Evolutionary conservation across 1,284 basidiomycete genomes (phyloP), one percentile per base, ranked within the genome.

Genomic region (Melanopsichium pennsylvanicum): DNA sequence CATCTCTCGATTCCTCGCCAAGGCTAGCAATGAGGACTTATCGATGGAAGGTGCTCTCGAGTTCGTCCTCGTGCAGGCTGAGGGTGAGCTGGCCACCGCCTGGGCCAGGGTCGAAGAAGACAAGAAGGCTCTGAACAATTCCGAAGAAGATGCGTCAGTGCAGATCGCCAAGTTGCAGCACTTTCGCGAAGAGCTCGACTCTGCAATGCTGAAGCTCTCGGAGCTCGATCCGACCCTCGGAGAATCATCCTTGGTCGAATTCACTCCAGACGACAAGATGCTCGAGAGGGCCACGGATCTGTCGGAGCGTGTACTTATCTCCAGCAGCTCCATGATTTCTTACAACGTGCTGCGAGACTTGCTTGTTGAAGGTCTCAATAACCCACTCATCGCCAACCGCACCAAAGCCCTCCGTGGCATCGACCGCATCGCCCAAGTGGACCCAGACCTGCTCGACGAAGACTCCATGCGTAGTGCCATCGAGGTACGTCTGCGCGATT

Each of bases 401-500:
- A 66, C 57, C 45, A 71, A 72, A 27, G 76, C 78, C 3, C 49
- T 80, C 3, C 70, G 78, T 2, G 75, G 59, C 10, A 51, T 80
- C 21, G 71, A 71, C 10, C 57, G 61, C 13, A 58, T 79, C 31
- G 60, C 63, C 8, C 52, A 61, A 29, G 62, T 76, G 0, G 71
- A 80, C 31, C 37, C 56, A 0, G 46, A 61, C 12, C 39, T 80
- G 35, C 67, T 79, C 7, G 55, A 70, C 15, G 60, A 70, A 36
- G 45, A 35, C 6, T 22, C 38, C 5, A 58, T 75, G 39, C 73
- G 68, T 13, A 32, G 38, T 5, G 73, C 90, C 0, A 92, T 99
- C 64, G 92, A 96, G 81, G 88, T 87, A 19, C 90, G 95, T 75
- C 85, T 98, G 16, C 84, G 90, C 3, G 95, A 99, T 75, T 89